Conservation (phyloP, 2,329 filamentous ascomycete species). For the Pleoardoris graminearum region DNA sequence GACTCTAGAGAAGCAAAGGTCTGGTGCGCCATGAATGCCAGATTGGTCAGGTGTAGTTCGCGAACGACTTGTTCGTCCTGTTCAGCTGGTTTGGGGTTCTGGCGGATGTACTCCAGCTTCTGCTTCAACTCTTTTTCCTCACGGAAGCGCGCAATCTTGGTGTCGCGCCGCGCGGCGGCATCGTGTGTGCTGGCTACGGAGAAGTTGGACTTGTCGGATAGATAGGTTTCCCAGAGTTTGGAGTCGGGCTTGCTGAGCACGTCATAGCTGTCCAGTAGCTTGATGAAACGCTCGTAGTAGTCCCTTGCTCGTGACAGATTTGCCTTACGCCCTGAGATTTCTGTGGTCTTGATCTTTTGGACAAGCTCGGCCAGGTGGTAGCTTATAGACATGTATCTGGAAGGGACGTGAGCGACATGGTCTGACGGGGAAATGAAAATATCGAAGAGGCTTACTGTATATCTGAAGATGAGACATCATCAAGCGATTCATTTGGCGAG, state of each 20-base stretch:
- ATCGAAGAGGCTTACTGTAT: constrained; percentile 62
- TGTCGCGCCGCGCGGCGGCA: constrained; percentile 71
- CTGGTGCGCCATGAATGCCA: constrained; percentile 74
- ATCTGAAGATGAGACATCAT: constrained; percentile 84
- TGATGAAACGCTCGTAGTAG: constrained; percentile 78
- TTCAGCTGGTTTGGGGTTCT: constrained; percentile 63
- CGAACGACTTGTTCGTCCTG: constrained; percentile 85
- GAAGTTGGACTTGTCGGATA: constrained; percentile 72
- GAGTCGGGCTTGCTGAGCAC: constrained; percentile 68
- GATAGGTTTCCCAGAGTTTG: constrained; percentile 72
- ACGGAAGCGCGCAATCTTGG: constrained; percentile 83
- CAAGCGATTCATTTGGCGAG: constrained; percentile 84
- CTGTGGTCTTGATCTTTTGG: constrained; percentile 65
- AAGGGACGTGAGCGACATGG: constrained; percentile 12
- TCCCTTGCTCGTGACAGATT: constrained; percentile 67
- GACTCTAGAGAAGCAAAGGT: constrained; percentile 87
- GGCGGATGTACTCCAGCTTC: constrained; percentile 72
- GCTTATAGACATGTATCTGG: constrained; percentile 73
- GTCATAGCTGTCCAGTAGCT: constrained; percentile 75
- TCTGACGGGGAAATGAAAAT: not conserved
- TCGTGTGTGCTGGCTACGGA: constrained; percentile 69
- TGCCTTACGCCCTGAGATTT: constrained; percentile 57
- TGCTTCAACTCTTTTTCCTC: constrained; percentile 83
- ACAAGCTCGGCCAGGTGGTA: constrained; percentile 80
- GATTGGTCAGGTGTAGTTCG: constrained; percentile 74